Conservation (phyloP, 441 rosid genomes). For the Daphne laureola region DNA sequence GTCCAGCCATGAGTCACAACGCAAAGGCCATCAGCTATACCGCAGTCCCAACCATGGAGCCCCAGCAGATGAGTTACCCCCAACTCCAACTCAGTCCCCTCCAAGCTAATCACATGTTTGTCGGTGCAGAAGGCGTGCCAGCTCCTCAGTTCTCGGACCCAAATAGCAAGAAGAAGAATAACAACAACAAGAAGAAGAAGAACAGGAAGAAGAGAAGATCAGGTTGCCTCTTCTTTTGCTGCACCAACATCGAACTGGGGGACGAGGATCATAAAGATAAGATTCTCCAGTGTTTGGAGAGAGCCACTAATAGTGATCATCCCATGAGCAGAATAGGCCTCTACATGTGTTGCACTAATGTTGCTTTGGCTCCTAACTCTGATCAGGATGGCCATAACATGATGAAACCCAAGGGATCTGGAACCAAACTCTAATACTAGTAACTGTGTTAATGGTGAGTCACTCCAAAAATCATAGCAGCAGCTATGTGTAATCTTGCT, state of each 20-base stretch:
- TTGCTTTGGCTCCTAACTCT: slow-evolving; percentile 1
- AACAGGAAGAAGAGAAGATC: slow-evolving; percentile 4
- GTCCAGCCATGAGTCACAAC: slow-evolving; percentile 1
- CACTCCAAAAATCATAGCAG: not conserved
- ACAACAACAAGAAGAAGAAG: not conserved
- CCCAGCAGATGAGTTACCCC: not conserved
- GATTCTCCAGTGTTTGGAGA: not conserved
- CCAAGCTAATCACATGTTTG: not conserved
- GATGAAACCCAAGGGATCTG: no score
- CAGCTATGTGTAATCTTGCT: not conserved
- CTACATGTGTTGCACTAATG: slow-evolving; percentile 5
- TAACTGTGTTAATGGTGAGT: not conserved
- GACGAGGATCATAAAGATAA: slow-evolving; percentile 9
- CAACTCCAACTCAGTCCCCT: not conserved
- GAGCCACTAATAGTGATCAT: not conserved
- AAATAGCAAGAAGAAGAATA: not conserved
- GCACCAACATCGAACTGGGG: slow-evolving; percentile 6
- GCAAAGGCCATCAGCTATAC: not conserved
- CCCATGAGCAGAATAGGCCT: not conserved
- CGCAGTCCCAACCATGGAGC: not conserved
- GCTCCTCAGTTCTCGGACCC: not conserved
- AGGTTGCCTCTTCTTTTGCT: slow-evolving; percentile 6
- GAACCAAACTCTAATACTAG: no score
- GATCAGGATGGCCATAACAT: not conserved
- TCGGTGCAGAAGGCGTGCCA: not conserved